Evolutionary conservation across 805 yeast species (phyloP).

Genomic region (Pichia exigua): DNA sequence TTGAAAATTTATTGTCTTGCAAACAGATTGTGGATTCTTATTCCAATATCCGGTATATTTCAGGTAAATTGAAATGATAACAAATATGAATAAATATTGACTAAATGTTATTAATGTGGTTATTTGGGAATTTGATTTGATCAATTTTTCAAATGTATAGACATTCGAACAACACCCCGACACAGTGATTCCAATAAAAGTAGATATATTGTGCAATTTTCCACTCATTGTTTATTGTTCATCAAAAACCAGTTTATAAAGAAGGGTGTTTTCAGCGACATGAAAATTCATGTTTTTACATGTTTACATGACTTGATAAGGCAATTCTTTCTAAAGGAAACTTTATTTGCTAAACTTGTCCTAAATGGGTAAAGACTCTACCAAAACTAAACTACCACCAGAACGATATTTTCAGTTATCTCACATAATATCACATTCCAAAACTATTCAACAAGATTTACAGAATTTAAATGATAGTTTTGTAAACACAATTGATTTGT

Average conservation of each 20-base stretch:
- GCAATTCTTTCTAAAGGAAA: neutral
- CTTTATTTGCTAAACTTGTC: neutral
- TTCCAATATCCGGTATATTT: slow-evolving; percentile 2
- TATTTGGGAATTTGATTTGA: slow-evolving; percentile 28
- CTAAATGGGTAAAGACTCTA: neutral
- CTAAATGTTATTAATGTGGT: slow-evolving; percentile 51
- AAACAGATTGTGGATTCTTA: neutral
- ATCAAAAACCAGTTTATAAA: too few relatives aligned
- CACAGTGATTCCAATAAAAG: slow-evolving; percentile 34
- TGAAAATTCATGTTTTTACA: neutral
- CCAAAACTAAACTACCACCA: slow-evolving; percentile 4
- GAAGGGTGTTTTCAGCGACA: neutral
- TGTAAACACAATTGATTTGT: slow-evolving; percentile 14
- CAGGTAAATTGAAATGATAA: slow-evolving; percentile 34
- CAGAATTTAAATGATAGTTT: slow-evolving; percentile 20
- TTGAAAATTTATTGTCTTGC: slow-evolving; percentile 26
- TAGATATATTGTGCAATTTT: neutral
- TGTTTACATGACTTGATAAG: neutral
- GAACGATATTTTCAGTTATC: slow-evolving; percentile 4
- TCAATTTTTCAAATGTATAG: slow-evolving; percentile 48
- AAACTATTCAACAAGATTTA: neutral
- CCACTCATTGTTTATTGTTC: neutral
- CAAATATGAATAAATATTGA: slow-evolving; percentile 48
- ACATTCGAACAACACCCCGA: slow-evolving; percentile 76
- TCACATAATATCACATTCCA: slow-evolving; percentile 4